A percentile compares a stretch with the other conserved stretches of the same genome.
These are phyloP conservation scores for Tetracladium setigerum DNA, from an alignment of 495 filamentous ascomycete genomes.

Conservation along the genomic window DNA sequence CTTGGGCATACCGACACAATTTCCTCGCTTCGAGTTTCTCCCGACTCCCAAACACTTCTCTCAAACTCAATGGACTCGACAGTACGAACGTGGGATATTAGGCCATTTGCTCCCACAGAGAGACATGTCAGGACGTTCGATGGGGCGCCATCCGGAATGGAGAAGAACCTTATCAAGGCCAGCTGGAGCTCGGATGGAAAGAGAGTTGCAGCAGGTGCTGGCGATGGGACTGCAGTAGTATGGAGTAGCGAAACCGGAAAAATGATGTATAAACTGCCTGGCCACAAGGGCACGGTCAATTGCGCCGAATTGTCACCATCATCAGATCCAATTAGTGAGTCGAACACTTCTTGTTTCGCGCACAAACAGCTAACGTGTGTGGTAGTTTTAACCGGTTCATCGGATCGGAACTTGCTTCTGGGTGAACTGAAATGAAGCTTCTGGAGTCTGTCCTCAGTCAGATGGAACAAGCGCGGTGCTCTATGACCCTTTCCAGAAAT, in stretches of 20 bases:
- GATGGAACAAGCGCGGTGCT: too few relatives aligned
- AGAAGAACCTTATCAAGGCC: slow-evolving; percentile 87
- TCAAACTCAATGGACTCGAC: slow-evolving; percentile 93
- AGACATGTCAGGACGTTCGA: slow-evolving; percentile 79
- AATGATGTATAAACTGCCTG: slow-evolving; percentile 87
- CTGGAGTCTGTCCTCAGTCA: too few relatives aligned
- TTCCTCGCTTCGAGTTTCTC: slow-evolving; percentile 82
- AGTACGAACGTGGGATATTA: slow-evolving; percentile 91
- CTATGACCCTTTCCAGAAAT: too few relatives aligned
- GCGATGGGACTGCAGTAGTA: slow-evolving; percentile 82
- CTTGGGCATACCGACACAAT: slow-evolving; percentile 86
- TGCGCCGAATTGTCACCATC: slow-evolving; percentile 85
- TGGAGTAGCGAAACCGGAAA: slow-evolving; percentile 82
- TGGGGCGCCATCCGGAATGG: slow-evolving; percentile 76
- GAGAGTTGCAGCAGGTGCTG: slow-evolving; percentile 81
- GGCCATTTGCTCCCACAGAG: slow-evolving; percentile 86
- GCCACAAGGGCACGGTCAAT: slow-evolving; percentile 93
- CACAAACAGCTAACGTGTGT: slow-evolving; percentile 21
- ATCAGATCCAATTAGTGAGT: slow-evolving; percentile 81
- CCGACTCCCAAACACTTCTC: slow-evolving; percentile 81
- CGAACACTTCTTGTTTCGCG: slow-evolving; percentile 6
- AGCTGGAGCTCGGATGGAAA: slow-evolving; percentile 87
- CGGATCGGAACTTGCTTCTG: slow-evolving; percentile 70
- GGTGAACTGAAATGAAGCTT: slow-evolving; percentile 59
- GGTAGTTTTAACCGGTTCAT: slow-evolving; percentile 77